Percentiles rank a stretch among this genome's conserved stretches.
phyloP scores from a whole-genome alignment of 2,329 filamentous ascomycete species.

The Diaporthe eres region DNA sequence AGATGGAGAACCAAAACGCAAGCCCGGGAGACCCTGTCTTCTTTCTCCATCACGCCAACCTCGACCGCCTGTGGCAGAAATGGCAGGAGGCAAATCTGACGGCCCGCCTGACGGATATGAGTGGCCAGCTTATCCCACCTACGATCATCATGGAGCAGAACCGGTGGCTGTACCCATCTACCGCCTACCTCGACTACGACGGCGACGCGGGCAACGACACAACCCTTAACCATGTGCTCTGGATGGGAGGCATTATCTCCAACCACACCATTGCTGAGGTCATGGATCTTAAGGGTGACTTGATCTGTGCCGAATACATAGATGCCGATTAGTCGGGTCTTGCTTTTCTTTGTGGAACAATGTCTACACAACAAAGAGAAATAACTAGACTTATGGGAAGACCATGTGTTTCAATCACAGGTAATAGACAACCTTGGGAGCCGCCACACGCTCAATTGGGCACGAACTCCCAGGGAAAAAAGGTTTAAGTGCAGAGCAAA shows the following conservation, averaged over 20 bases:
- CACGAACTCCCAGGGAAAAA: too few species aligned
- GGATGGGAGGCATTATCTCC: constrained; percentile 7
- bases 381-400: too few species aligned
- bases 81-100: constrained; percentile 23
- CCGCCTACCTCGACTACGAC: constrained; percentile 15
- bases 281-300: neutral
- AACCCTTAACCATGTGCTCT: constrained; percentile 25
- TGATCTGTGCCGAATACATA: constrained; percentile 26
- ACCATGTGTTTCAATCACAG: too few species aligned
- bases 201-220: constrained; percentile 28
- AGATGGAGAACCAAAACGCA: constrained; percentile 24
- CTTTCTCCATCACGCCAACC: constrained; percentile 25
- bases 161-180: neutral
- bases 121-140: constrained; percentile 8
- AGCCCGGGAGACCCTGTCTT: constrained; percentile 31
- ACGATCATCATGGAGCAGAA: neutral
- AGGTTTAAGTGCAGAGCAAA: too few species aligned
- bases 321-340: neutral
- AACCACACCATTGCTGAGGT: constrained; percentile 28
- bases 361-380: neutral
- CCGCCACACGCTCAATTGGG: too few species aligned
- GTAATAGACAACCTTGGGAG: too few species aligned
- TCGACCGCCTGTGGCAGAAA: constrained; percentile 27
- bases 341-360: fast-evolving
- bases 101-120: constrained; percentile 6